These are phyloP conservation scores for Thymus mandschuricus DNA, from an alignment of 257 asterid genomes.

Conservation along the genomic window DNA sequence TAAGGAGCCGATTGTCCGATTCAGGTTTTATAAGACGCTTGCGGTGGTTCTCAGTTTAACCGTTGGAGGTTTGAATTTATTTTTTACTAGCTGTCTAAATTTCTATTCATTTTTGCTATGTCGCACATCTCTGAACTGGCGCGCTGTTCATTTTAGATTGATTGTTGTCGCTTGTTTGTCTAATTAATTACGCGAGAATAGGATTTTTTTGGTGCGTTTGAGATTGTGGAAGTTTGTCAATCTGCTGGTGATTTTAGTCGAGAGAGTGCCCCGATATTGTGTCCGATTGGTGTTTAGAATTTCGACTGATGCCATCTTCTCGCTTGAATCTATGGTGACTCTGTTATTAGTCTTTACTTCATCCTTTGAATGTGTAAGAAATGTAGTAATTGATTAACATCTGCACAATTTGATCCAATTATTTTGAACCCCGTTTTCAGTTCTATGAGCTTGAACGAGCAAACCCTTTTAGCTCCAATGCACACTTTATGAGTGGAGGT, in stretches of 20 bases:
- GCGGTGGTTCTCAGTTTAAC: conserved; percentile 72
- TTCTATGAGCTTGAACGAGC: too few species aligned
- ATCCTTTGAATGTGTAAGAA: background rate
- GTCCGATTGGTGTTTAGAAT: background rate
- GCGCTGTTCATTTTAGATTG: conserved; percentile 11
- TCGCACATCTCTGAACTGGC: background rate
- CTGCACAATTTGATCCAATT: background rate
- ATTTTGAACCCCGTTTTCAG: too few species aligned
- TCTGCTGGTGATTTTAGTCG: background rate
- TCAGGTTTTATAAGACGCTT: conserved; percentile 56
- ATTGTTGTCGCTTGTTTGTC: background rate
- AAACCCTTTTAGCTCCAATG: conserved; percentile 8
- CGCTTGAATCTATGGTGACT: background rate
- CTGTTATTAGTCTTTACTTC: conserved; percentile 11
- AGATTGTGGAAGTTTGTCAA: conserved; percentile 2
- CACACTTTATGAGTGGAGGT: background rate
- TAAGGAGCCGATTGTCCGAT: conserved; percentile 56
- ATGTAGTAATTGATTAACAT: background rate
- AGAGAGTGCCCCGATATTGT: background rate
- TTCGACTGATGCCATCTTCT: background rate
- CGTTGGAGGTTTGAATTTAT: conserved; percentile 61
- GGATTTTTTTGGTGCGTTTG: background rate
- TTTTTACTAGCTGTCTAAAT: background rate
- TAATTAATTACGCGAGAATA: background rate
- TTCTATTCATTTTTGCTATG: background rate